Evolutionary conservation across 306 rosid genomes (phyloP), one percentile per base, ranked within the genome.

Genomic region (Dicorynia guianensis): DNA sequence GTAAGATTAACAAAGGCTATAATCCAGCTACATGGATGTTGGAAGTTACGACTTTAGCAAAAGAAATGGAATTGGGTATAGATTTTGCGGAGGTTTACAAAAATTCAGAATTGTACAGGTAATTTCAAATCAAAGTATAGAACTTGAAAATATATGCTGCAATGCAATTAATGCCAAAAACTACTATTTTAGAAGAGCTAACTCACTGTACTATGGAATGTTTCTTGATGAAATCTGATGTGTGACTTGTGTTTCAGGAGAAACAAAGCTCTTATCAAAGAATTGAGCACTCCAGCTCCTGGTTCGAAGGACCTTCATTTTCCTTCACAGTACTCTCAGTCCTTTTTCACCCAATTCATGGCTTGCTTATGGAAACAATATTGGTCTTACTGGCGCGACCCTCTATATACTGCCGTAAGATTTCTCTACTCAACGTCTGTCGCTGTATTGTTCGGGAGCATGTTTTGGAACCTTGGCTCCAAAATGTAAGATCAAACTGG

Each of bases 351-450:
- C 20, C 90, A 88, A 83, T 83, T 81, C 80, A 68, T 78, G 75
- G 92, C 88, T 64, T 88, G 92, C 81, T 78, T 88, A 57, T 88
- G 88, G 89, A 88, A 88, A 44, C 89, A 80, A 72, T 80, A 81
- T 79, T 85, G 85, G 86, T 88, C 92, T n/a, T 85, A 88, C 59
- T 85, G 92, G 92, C 88, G 87, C 69, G 83, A 88, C 70, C 79
- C 89, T 14, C 12, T 56, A 15, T 88, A 88, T 78, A 88, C 83
- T 18, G 89, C 88, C 20, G 36, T 76, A 59, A 75, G 77, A 61
- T 83, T 85, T 77, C 67, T 88, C 11, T 83, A 53, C 70, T 44
- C 89, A 48, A n/a, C 84, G 5, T 13, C 63, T 3, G 71, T 85
- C 30, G 82, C 86, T 48, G 43, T 78, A 30, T 20, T 80, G 73